Percentiles rank a stretch among this genome's conserved stretches.
These are phyloP conservation scores for Apiosordaria backusii DNA, from an alignment of 495 filamentous ascomycete species.

Conservation along the genomic window DNA sequence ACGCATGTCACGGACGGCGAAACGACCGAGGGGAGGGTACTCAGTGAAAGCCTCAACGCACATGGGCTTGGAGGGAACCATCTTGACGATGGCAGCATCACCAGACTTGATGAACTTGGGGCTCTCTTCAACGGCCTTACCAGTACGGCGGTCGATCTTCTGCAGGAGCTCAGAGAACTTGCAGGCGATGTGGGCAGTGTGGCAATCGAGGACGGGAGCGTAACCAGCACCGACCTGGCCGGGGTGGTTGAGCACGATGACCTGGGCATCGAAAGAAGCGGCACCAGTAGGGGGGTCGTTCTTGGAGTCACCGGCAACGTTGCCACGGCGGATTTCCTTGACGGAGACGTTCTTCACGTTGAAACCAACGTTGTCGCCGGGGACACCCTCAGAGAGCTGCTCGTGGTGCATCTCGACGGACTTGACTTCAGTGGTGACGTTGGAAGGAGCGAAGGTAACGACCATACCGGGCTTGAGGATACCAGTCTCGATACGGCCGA, in stretches of 20 bases:
- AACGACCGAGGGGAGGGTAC: constrained; percentile 97
- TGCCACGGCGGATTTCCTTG: constrained; percentile 99
- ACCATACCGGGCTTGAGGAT: constrained; percentile 96
- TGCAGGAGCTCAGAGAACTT: constrained; percentile 97
- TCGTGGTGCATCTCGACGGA: constrained; percentile 99
- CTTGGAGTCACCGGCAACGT: constrained; percentile 99
- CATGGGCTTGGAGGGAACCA: constrained; percentile 99
- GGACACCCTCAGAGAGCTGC: constrained; percentile 92
- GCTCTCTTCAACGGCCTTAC: constrained; percentile 84
- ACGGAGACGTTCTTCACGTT: constrained; percentile 99
- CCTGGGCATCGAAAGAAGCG: constrained; percentile 97
- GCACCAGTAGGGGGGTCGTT: constrained; percentile 89
- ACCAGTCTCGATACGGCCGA: constrained; percentile 99
- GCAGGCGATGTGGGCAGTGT: constrained; percentile 99
- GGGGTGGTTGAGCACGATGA: constrained; percentile 99
- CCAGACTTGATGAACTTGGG: constrained; percentile 99
- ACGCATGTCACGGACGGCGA: constrained; percentile 91
- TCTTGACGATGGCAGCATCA: constrained; percentile 99
- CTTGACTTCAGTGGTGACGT: constrained; percentile 99
- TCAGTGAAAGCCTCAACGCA: constrained; percentile 99
- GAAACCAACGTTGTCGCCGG: constrained; percentile 99
- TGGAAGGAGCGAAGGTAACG: constrained; percentile 91
- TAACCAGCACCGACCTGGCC: constrained; percentile 99
- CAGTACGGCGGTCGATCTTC: constrained; percentile 99
- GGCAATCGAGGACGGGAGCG: constrained; percentile 97